Conservation (phyloP, 2,329 filamentous ascomycete genomes). For the Penicillium brevicompactum region DNA sequence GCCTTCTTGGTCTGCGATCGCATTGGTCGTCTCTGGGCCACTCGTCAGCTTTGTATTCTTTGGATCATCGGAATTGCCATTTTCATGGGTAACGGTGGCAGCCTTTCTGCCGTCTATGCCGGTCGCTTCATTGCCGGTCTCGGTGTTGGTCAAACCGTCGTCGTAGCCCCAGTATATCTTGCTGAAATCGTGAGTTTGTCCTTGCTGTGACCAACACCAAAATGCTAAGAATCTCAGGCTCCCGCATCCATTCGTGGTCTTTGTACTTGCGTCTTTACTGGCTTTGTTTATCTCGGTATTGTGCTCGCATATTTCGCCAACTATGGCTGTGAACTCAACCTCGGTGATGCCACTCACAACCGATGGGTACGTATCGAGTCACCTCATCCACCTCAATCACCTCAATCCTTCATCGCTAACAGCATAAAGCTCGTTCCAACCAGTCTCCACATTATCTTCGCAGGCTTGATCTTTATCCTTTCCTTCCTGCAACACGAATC, state of each 20-base stretch:
- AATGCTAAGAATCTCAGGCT: conserved; percentile 32
- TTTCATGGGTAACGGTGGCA: conserved; percentile 45
- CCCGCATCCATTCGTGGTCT: conserved; percentile 71
- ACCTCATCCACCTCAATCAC: background rate
- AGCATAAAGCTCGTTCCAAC: conserved; percentile 59
- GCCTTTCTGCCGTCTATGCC: conserved; percentile 45
- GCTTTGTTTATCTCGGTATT: conserved; percentile 68
- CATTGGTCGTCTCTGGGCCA: conserved; percentile 47
- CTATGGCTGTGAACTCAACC: conserved; percentile 61
- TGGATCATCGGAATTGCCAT: conserved; percentile 48
- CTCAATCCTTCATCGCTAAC: conserved; percentile 4
- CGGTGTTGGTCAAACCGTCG: conserved; percentile 47
- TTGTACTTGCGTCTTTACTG: conserved; percentile 71
- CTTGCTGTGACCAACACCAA: background rate
- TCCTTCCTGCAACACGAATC: conserved; percentile 71
- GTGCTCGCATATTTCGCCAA: conserved; percentile 78
- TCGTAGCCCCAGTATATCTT: conserved; percentile 66
- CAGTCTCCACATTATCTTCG: conserved; percentile 76
- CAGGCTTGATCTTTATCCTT: conserved; percentile 68
- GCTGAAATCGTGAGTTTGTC: conserved; percentile 60
- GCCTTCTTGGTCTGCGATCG: conserved; percentile 53
- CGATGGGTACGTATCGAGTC: conserved; percentile 52
- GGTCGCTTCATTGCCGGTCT: conserved; percentile 49
- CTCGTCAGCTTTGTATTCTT: conserved; percentile 43
- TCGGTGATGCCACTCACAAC: conserved; percentile 45